Base-by-base conservation (phyloP, 2,329 filamentous ascomycete genomes). In the Fusarium sterilihyphosum region DNA sequence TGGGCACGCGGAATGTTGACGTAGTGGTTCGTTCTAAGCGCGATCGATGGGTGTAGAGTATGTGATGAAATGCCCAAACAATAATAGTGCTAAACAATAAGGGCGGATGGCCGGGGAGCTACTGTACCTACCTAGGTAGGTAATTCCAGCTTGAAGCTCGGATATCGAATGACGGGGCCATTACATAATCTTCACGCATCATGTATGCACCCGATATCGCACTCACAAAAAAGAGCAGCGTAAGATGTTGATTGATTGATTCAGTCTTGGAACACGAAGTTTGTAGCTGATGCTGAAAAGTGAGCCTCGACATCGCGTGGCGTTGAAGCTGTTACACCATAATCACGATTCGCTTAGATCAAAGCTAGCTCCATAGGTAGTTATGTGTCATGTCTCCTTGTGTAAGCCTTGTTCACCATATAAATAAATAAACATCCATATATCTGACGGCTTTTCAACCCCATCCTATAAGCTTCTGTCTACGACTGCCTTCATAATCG, bases 181-280 rank as follows among this genome's bases (percentile, higher is more conserved):
- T 76, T 76, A 76, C 71, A 74, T 76, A 76, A 76, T 62, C 73
- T 63, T 18, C 33, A 62, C 40, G 29, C 50, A 59, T 57, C 44
- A 67, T 57, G 13, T 35, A 35, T 52, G 20, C 37, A 35, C 53
- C 71, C 73, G 67, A 74, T 65, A 74, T 74, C 73, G 66, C 73
- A 44, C 40, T 43, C 29, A 24, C 38, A 50, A 40, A 56, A 40
- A 47, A 56, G 49, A n/a, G 22, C 31, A 73, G 58, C 37, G 24
- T 43, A 31, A 54, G 20, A 54, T 56, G 22, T 54, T 26, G 17
- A 44, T 31, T n/a, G 33, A 61, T 50, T n/a, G 33, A 61, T 50
- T 14, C 22, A 37, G 59, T 61, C 41, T 71, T 66, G 9, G 40
- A 61, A 38, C 33, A 33, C 37, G 18, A 46, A 38, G 29, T 65